A percentile compares a stretch with the other conserved stretches of the same genome.
These are phyloP conservation scores for Phalaenopsis aphrodite DNA, from an alignment of 106 monocot species.

Conservation along the genomic window DNA sequence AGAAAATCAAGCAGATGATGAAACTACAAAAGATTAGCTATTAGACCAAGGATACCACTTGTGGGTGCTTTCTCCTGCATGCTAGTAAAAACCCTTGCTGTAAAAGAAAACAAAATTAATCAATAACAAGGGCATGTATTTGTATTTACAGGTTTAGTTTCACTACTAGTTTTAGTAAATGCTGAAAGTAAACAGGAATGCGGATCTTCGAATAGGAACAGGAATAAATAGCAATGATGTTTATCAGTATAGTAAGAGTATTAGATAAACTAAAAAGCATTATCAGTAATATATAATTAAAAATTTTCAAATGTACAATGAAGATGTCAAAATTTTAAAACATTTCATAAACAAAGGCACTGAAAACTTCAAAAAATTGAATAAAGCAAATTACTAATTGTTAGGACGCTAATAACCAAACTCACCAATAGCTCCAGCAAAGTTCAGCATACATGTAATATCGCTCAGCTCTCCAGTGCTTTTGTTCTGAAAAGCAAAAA, in stretches of 20 bases:
- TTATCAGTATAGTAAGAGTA: not conserved
- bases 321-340: not conserved
- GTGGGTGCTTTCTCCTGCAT: slow-evolving; percentile 81
- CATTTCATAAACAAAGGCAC: not conserved
- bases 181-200: no score
- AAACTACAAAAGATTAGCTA: not conserved
- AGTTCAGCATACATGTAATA: slow-evolving; percentile 83
- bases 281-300: not conserved
- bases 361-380: not conserved
- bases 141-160: no score
- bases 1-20: no score
- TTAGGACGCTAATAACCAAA: not conserved
- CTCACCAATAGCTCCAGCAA: slow-evolving; percentile 75
- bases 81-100: slow-evolving; percentile 92
- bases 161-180: no score
- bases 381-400: not conserved
- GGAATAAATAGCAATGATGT: no score
- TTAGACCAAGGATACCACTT: slow-evolving; percentile 70
- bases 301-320: not conserved
- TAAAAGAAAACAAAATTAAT: slow-evolving; percentile 16
- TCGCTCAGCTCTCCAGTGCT: slow-evolving; percentile 92
- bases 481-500: slow-evolving; percentile 55
- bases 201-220: no score
- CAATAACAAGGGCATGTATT: not conserved
- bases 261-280: not conserved